Base-by-base conservation (phyloP, 768 basidiomycete species). In the Suillus lakei region DNA sequence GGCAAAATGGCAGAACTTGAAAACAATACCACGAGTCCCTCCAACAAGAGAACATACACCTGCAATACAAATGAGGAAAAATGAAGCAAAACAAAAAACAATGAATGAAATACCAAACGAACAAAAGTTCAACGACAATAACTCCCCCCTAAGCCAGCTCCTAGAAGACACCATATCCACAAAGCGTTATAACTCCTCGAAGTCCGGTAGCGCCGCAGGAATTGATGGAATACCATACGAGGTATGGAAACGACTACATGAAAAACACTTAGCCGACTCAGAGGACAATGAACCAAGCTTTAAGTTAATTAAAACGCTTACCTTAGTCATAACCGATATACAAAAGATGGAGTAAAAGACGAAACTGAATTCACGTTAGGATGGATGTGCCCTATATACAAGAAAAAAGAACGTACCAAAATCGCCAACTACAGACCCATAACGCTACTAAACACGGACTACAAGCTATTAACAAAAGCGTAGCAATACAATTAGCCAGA, bases 361-460 rank as follows among this genome's bases (percentile, higher is more conserved):
- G 3, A 18, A 0, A 65, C 70, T 0, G 4, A 30, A 0, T 84
- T 80, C 55, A 28, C 74, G 0, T 55, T 72, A 8, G 82, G 82
- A 0, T 73, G 71, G 70, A 72, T 77, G 64, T 73, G 79, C 72
- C 81, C 78, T 0, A 41, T 84, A 2, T 84, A 79, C 61, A 84
- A 84, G 48, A 83, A 84, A 51, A 76, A 74, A 12, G 77, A 80
- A 23, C 56, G 28, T 1, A 62, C 48, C 0, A 63, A 74, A 4
- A 79, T 81, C 0, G 72, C 18, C 1, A 81, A 80, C 69, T 82
- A 83, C 59, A 4, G 78, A 1, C 81, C 81, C 0, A 81, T 83
- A 0, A 80, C 78, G 0, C 68, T 82, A 0, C 69, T 80, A 0
- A 79, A 80, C 61, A 68, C 73, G 0, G 76, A 80, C 66, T 80